Evolutionary conservation across 176 grass and related monocot species (phyloP), one percentile per base, ranked within the genome.

Genomic region (Triticum urartu): DNA sequence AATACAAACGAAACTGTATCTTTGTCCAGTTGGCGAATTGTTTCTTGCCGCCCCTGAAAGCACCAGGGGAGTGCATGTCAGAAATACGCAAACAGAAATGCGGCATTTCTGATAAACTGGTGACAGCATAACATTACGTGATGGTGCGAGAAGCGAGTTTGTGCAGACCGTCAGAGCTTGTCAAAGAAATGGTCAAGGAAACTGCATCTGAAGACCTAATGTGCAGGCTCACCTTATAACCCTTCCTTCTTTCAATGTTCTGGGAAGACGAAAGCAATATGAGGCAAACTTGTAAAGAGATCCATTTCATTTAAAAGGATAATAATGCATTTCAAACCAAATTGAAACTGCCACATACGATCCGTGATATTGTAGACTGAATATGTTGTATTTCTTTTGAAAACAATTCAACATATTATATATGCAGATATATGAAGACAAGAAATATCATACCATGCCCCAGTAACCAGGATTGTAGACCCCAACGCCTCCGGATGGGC

Each of bases 401-500:
- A 73, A 79, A 12, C 61, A 56, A 20, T 9, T 76, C 6, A 47
- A 36, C 35, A 83, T 9, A 32, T 34, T 8, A 22, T n/a, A 72
- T 67, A 1, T 21, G 60, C 32, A 30, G 14, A 66, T n/a, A 70
- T 30, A 66, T 81, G 42, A 47, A 90, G n/a, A 39, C 75, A 11
- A 25, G 9, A 66, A 79, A 87, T 45, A 75, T 5, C 60, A 61
- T 95, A 98, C 96, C 96, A 98, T 98, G 86, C 93, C 93, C 93
- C 96, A 95, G 50, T 89, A 98, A 63, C 96, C 91, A 81, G 93
- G 96, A 90, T 98, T 98, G 33, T 95, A 95, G 75, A 98, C 71
- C 4, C 96, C 96, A 70, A 98, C 96, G 22, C 91, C 93, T 77
- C 93, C 90, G 11, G 90, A 59, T 38, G 93, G 96, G 81, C 93